Percentiles rank a stretch among this genome's conserved stretches.
Evolutionary conservation across 768 basidiomycete genomes (phyloP).

Genomic region (Ramaria rubella): DNA sequence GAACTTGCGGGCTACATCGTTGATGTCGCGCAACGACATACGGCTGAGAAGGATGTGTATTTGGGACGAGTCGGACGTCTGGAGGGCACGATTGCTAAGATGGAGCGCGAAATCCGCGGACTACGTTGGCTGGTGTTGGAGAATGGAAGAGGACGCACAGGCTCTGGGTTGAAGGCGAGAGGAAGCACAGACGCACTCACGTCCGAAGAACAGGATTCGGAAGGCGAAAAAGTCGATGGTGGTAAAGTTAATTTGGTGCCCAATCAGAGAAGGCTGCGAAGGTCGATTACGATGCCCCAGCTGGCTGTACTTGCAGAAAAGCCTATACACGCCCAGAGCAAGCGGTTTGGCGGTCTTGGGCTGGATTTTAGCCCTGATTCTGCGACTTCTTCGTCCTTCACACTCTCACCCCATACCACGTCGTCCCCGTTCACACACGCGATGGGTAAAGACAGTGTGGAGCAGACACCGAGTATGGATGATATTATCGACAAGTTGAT

Average conservation of each 20-base stretch:
- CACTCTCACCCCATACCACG: not conserved
- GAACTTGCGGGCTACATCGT: not conserved
- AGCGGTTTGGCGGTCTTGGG: not conserved
- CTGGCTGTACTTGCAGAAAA: not conserved
- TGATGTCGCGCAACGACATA: not conserved
- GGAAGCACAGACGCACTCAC: not conserved
- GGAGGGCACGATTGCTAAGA: not conserved
- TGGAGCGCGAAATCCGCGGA: constrained; percentile 8
- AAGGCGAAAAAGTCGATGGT: not conserved
- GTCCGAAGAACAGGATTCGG: not conserved
- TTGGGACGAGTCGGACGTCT: not conserved
- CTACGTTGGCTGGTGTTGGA: constrained; percentile 8
- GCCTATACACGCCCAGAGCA: not conserved
- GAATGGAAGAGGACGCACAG: not conserved
- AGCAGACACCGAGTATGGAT: not conserved
- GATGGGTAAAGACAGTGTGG: not conserved
- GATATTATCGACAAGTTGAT: constrained; percentile 1
- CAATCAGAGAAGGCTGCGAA: not conserved
- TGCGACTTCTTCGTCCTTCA: not conserved
- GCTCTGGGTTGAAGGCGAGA: too few relatives aligned
- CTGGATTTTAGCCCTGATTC: not conserved
- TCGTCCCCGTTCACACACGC: not conserved
- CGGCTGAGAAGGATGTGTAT: not conserved
- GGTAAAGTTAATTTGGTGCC: not conserved
- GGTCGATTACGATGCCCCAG: not conserved